Evolutionary conservation across 2,329 filamentous ascomycete genomes (phyloP).

Genomic region (Xylariaceae sp.): DNA sequence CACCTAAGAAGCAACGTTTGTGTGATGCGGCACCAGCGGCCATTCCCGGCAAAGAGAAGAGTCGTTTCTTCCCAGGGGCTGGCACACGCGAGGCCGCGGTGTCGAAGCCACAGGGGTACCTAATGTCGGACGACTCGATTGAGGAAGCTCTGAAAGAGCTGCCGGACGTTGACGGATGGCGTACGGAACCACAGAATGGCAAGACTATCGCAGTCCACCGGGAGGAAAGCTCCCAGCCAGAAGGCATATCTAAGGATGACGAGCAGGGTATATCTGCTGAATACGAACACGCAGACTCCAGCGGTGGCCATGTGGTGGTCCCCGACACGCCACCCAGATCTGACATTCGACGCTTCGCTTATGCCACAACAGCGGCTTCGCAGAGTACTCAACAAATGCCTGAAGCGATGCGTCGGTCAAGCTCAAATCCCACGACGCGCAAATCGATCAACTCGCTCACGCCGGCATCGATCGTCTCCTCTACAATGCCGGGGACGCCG

Average conservation of each 20-base stretch:
- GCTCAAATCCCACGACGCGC: conserved; percentile 15
- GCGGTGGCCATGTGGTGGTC: conserved; percentile 1
- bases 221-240: conserved; percentile 26
- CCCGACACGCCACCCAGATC: conserved; percentile 22
- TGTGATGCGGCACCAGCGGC: conserved; percentile 32
- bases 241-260: conserved; percentile 13
- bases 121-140: conserved; percentile 51
- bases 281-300: conserved; percentile 1
- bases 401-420: conserved; percentile 9
- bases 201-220: conserved; percentile 38
- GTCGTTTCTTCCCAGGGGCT: conserved; percentile 44
- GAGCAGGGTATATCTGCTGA: conserved; percentile 2
- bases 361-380: conserved; percentile 11
- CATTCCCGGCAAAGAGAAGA: conserved; percentile 32
- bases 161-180: conserved; percentile 46
- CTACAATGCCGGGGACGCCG: conserved; percentile 9
- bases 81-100: conserved; percentile 7
- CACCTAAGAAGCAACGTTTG: conserved; percentile 50
- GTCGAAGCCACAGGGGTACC: conserved; percentile 32
- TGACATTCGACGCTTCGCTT: conserved; percentile 26
- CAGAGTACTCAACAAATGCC: background rate
- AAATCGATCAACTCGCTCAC: conserved; percentile 22
- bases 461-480: conserved; percentile 22
- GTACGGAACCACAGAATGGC: conserved; percentile 25
- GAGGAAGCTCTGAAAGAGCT: conserved; percentile 45